Evolutionary conservation across 441 rosid genomes (phyloP), one percentile per base, ranked within the genome.

Genomic region (Biscutella laevigata): DNA sequence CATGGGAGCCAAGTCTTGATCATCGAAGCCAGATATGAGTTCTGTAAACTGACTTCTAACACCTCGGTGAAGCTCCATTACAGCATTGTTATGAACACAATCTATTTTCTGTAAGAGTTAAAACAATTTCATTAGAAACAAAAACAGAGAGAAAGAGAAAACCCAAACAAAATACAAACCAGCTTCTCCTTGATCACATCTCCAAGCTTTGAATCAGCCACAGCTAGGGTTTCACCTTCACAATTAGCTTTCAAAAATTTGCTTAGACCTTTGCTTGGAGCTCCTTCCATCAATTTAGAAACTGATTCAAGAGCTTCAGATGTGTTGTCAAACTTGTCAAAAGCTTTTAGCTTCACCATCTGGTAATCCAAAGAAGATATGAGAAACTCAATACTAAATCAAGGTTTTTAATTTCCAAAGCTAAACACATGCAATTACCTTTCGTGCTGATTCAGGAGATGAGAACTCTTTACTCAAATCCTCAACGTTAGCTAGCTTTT

Each of bases 31-130:
- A 60, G 89, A 57, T 13, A 91, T 82, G 39, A 91, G 95, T 38
- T 91, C 98, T 4, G 88, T 76, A 59, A 91, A 67, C 71, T 91
- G 98, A 56, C 79, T 77, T 67, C 96, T 79, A 44, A 88, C 79
- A 37, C 98, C 98, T 22, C 98, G 71, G 69, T 88, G 71, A 77
- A 91, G 73, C 69, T 91, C 98, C 96, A 88, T 88, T n/a, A 91
- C 94, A 44, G 79, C 71, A 68, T 55, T 77, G 79, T 79, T 85
- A 70, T 91, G 95, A 47, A 91, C 79, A 48, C 98, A 88, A 9
- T 91, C 89, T 4, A 91, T 86, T 82, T 88, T 76, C 98, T 91
- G 77, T 66, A 69, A 15, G 16, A 16, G 47, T 33, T 4, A 60
- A 52, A 13, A 8, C n/a, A 9, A 9, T 35, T 44, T 15, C 13